Evolutionary conservation across 2,329 filamentous ascomycete species (phyloP).

Genomic region (Chalaropsis ovoidea): DNA sequence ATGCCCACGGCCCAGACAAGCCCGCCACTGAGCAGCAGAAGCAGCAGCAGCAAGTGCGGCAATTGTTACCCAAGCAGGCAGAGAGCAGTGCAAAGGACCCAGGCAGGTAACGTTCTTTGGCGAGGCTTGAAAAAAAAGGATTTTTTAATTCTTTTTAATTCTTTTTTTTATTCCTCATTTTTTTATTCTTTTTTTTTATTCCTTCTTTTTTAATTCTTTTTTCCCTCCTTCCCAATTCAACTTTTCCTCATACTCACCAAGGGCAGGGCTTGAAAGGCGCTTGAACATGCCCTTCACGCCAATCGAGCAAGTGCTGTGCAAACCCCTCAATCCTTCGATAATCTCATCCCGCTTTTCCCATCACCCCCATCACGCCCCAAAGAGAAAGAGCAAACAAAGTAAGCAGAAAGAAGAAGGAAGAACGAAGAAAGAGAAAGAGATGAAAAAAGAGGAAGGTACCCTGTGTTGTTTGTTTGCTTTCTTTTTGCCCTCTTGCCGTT

Average conservation of each 20-base stretch:
- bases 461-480: background rate
- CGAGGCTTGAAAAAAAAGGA: background rate
- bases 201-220: background rate
- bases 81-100: background rate
- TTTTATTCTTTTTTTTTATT: background rate
- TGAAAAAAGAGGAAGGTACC: background rate
- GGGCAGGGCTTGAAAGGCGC: slow-evolving; percentile 9
- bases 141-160: background rate
- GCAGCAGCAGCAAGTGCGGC: background rate
- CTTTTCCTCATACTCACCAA: too few species aligned
- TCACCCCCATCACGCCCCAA: background rate
- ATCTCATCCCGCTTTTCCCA: slow-evolving; percentile 12
- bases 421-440: background rate
- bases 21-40: background rate
- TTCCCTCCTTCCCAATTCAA: too few species aligned
- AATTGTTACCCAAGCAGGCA: background rate
- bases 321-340: slow-evolving; percentile 21
- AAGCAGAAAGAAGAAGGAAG: slow-evolving; percentile 1
- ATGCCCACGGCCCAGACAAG: background rate
- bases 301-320: slow-evolving; percentile 18
- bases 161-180: background rate
- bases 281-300: slow-evolving; percentile 26
- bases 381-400: background rate
- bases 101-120: background rate
- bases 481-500: background rate